phyloP scores from a whole-genome alignment of 2,329 filamentous ascomycete genomes.

The Aspergillus fumigatus region DNA sequence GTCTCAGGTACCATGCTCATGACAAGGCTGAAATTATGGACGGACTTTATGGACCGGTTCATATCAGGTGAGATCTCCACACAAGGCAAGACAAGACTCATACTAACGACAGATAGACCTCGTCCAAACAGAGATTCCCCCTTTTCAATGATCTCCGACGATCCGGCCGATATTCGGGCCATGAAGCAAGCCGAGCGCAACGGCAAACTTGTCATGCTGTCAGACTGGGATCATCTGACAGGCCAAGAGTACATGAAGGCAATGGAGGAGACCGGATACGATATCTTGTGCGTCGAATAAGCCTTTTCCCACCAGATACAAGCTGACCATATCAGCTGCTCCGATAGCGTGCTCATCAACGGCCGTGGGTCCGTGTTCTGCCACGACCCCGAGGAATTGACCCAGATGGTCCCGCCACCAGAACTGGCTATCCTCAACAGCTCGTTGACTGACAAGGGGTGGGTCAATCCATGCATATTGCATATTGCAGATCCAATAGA shows the following conservation, averaged over 20 bases:
- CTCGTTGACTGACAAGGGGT: conserved; percentile 19
- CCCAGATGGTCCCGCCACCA: conserved; percentile 4
- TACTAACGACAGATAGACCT: background rate
- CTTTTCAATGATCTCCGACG: conserved; percentile 47
- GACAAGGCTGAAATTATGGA: conserved; percentile 53
- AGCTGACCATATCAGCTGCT: conserved; percentile 11
- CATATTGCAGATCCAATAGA: background rate
- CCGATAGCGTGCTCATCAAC: conserved; percentile 19
- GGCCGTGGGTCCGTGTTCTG: conserved; percentile 17
- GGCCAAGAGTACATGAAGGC: conserved; percentile 41
- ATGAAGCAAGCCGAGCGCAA: conserved; percentile 49
- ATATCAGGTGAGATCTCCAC: conserved; percentile 18
- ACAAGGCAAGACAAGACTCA: background rate
- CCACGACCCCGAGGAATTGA: conserved; percentile 12
- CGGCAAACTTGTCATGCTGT: conserved; percentile 48
- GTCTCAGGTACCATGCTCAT: conserved; percentile 47
- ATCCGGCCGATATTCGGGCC: conserved; percentile 35
- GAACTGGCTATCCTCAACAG: conserved; percentile 5
- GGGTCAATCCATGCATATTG: background rate
- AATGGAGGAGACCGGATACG: conserved; percentile 19
- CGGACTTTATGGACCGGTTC: conserved; percentile 52
- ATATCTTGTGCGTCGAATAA: conserved; percentile 16
- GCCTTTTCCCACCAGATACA: background rate
- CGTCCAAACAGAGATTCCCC: conserved; percentile 31
- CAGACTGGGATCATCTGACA: conserved; percentile 54